These are phyloP conservation scores for Penicillium lividum DNA, from an alignment of 495 filamentous ascomycete genomes.

Conservation along the genomic window DNA sequence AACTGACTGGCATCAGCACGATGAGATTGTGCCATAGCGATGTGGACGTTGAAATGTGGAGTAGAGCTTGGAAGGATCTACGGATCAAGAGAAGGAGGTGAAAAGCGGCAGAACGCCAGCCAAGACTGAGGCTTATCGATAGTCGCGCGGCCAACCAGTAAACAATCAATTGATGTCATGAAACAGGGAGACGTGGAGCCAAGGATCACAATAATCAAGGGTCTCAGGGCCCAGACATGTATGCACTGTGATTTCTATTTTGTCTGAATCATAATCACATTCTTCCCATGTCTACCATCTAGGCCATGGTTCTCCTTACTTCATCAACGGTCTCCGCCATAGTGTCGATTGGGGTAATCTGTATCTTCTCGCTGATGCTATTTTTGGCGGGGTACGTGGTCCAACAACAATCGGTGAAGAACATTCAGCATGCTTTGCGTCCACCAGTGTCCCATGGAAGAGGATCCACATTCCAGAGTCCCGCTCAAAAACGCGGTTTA, in stretches of 20 bases:
- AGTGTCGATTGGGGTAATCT: constrained; percentile 48
- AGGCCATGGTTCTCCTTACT: constrained; percentile 47
- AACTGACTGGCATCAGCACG: constrained; percentile 73
- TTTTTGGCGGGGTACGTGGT: constrained; percentile 72
- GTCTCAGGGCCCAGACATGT: constrained; percentile 1
- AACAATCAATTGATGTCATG: constrained; percentile 36
- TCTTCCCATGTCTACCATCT: constrained; percentile 16
- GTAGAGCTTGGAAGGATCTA: constrained; percentile 14
- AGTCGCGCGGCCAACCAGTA: constrained; percentile 45
- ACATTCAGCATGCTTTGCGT: constrained; percentile 59
- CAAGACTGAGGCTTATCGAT: constrained; percentile 39
- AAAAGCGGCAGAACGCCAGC: constrained; percentile 10
- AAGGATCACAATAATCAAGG: background rate
- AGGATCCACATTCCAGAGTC: constrained; percentile 30
- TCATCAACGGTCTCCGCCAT: constrained; percentile 48
- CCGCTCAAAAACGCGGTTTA: constrained; percentile 22
- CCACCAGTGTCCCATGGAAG: constrained; percentile 29
- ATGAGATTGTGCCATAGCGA: constrained; percentile 47
- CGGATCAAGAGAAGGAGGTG: constrained; percentile 5
- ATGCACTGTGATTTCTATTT: constrained; percentile 24
- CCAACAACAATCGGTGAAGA: constrained; percentile 67
- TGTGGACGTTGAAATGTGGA: constrained; percentile 10
- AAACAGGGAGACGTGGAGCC: constrained; percentile 15
- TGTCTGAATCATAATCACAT: constrained; percentile 14
- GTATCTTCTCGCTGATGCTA: constrained; percentile 62